Base-by-base conservation (phyloP, 768 basidiomycete species). In the Agaricus bisporus region DNA sequence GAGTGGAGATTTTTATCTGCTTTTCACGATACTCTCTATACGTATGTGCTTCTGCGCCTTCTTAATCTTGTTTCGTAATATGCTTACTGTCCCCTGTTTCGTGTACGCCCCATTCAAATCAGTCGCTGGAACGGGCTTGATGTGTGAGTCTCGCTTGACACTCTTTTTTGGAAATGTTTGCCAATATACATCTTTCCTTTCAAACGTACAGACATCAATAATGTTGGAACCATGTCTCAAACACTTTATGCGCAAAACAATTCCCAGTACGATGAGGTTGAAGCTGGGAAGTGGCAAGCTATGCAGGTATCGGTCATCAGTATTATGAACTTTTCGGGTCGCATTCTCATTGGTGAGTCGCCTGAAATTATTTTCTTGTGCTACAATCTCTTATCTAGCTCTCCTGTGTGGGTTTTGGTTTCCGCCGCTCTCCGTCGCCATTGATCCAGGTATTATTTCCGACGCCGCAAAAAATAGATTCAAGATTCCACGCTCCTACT, bases 291-390 rank as follows among this genome's bases (percentile, higher is more conserved):
- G 49, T 87, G 84, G 81, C 94, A 97, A 70, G 83, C 89, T 0
- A 73, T 80, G 3, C 92, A 97, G 61, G 94, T 97, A 1, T 91
- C 91, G 0, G 74, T 80, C 4, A 76, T 95, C 58, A 91, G 88
- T 61, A 53, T 95, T 22, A 85, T 83, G 68, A 97, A 91, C 64
- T 95, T 85, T 53, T 60, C 75, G 1, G 92, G 92, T 1, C 81
- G 94, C 38, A 78, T 95, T 43, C 54, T 83, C 25, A 84, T 92
- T 15, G 91, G 89, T 90, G 42, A 51, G 63, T 39, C 38, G 12
- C 14, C 38, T 17, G 17, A 26, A 8, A 25, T 10, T 26, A 20
- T 41, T 9, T 14, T 6, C 8, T 11, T 11, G 32, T 6, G 7
- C 8, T 26, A 18, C 11, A 4, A 17, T 49, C 49, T 12, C 17